Evolutionary conservation across 163 green algal species (phyloP).

Genomic region (Dunaliella salina): DNA sequence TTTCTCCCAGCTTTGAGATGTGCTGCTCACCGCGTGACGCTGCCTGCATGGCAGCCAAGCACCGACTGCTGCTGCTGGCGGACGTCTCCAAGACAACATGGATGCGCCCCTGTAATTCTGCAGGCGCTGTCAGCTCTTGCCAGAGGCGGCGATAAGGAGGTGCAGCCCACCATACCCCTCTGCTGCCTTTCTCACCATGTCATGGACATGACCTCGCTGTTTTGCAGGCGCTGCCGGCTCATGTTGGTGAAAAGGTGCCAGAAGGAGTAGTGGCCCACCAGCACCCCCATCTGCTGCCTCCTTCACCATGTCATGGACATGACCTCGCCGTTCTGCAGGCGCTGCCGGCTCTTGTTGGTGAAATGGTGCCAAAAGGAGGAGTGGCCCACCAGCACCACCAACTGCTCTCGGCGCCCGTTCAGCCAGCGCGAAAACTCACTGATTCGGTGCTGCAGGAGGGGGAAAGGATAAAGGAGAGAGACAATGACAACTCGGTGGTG

Average conservation of each 20-base stretch:
- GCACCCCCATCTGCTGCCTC: slow-evolving; percentile 44
- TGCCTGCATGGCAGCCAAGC: background rate
- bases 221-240: slow-evolving; percentile 29
- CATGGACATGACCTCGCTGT: slow-evolving; percentile 44
- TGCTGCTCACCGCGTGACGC: no score
- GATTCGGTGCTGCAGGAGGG: slow-evolving; percentile 31
- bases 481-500: no score
- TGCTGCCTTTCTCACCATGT: slow-evolving; percentile 25
- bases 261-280: slow-evolving; percentile 57
- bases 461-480: no score
- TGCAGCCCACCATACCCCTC: slow-evolving; percentile 57
- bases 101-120: slow-evolving; percentile 47
- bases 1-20: no score
- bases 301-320: slow-evolving; percentile 24
- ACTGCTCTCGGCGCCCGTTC: slow-evolving; percentile 41
- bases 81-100: slow-evolving; percentile 4
- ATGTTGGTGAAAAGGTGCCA: slow-evolving; percentile 47
- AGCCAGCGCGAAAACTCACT: slow-evolving; percentile 59
- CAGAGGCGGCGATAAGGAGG: slow-evolving; percentile 53
- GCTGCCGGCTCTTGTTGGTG: slow-evolving; percentile 34
- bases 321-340: slow-evolving; percentile 52
- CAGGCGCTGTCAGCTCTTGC: slow-evolving; percentile 20
- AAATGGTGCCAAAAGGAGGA: slow-evolving; percentile 59
- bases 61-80: background rate
- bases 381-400: slow-evolving; percentile 70